A percentile compares a stretch with the other conserved stretches of the same genome.
These are phyloP conservation scores for Lactifluus subvellereus DNA, from an alignment of 768 basidiomycete genomes.

Conservation along the genomic window DNA sequence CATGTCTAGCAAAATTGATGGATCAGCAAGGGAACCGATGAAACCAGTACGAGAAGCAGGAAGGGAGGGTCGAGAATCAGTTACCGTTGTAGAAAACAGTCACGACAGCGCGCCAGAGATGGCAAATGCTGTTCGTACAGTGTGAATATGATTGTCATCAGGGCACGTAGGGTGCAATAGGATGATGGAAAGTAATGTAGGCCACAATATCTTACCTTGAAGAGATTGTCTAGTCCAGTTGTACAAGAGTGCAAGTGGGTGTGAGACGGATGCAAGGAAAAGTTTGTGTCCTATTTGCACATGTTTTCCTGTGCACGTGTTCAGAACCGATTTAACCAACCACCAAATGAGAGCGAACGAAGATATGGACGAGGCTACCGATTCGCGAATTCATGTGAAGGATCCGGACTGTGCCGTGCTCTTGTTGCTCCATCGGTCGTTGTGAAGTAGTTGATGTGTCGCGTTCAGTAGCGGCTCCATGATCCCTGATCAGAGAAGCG, in stretches of 20 bases:
- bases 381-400: background rate
- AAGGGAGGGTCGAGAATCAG: conserved; percentile 43
- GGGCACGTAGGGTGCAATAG: conserved; percentile 20
- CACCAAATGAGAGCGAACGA: no score
- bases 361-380: background rate
- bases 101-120: conserved; percentile 42
- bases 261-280: background rate
- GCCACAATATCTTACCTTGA: conserved; percentile 6
- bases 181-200: background rate
- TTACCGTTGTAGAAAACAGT: conserved; percentile 79
- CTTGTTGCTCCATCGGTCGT: background rate
- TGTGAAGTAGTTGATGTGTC: background rate
- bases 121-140: conserved; percentile 53
- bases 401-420: background rate
- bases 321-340: background rate
- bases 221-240: background rate
- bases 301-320: background rate
- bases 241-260: background rate
- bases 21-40: background rate
- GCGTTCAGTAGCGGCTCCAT: background rate
- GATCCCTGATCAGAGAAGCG: background rate
- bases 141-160: conserved; percentile 69
- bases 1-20: background rate
- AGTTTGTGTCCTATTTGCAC: background rate
- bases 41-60: background rate